phyloP scores from a whole-genome alignment of 495 filamentous ascomycete genomes.

The Tuber indicum region DNA sequence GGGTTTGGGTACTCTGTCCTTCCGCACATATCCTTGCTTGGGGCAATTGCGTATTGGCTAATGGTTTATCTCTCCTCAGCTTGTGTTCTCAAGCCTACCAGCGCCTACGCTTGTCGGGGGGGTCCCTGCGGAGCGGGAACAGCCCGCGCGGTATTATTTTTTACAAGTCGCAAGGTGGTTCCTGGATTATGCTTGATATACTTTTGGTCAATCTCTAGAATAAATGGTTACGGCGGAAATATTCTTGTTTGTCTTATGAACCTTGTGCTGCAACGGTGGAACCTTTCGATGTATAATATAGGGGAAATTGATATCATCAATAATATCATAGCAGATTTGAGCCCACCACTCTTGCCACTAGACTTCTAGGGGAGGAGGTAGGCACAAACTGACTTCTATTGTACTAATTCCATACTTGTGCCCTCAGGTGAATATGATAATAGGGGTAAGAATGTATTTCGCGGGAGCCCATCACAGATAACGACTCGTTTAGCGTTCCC shows the following conservation, averaged over 20 bases:
- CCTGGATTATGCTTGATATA: too few species aligned
- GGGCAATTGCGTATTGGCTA: too few species aligned
- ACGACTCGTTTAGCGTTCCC: too few species aligned
- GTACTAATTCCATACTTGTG: not conserved
- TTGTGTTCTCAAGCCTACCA: slow-evolving; percentile 64
- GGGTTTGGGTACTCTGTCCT: too few species aligned
- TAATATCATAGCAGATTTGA: not conserved
- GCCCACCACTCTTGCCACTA: not conserved
- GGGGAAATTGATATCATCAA: not conserved
- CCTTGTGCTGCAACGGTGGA: not conserved
- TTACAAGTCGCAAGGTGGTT: not conserved
- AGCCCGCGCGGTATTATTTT: not conserved
- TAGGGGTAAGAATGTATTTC: not conserved
- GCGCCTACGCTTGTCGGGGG: slow-evolving; percentile 45
- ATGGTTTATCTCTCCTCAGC: too few species aligned
- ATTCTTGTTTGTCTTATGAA: not conserved
- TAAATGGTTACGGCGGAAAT: too few species aligned
- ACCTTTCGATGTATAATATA: not conserved
- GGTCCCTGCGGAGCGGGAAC: not conserved
- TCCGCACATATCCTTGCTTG: too few species aligned
- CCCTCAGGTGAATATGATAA: not conserved
- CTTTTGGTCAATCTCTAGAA: too few species aligned
- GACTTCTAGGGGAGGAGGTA: not conserved
- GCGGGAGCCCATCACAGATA: too few species aligned
- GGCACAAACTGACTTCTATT: not conserved